Evolutionary conservation across 2,329 filamentous ascomycete genomes (phyloP), one percentile per base, ranked within the genome.

Genomic region (Diaporthe amygdali): DNA sequence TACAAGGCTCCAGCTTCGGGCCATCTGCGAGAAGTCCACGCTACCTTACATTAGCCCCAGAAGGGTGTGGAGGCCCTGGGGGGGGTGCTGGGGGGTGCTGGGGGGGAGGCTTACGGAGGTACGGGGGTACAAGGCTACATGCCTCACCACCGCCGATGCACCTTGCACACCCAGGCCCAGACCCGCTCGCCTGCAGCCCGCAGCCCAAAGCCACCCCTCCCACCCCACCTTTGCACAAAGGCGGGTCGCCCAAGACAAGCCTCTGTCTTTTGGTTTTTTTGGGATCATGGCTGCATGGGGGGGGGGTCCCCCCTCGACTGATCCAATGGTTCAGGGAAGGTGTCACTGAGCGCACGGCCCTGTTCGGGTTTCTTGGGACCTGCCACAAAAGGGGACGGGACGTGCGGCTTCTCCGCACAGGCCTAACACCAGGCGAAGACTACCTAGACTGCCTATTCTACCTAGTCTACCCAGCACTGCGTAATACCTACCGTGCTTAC

Each of bases 361-460:
- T 63, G 39, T 30, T 63, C 41, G 59, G 59, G 41, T 47, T 63
- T 47, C 59, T 63, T 63, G 59, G 59, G 59, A 63, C 59, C 59
- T 63, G 59, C 59, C 59, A 63, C 59, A 63, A 63, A 63, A 63
- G 59, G 59, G 59, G 59, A 63, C 59, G 59, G 59, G 59, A 63
- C 59, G 59, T 63, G 59, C 59, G 59, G 59, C 59, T 63, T 63
- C 59, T 63, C 59, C 59, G 41, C 59, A 63, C 59, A 63, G 59
- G 59, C 59, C 27, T 47, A 25, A 34, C 59, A 47, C 22, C 59
- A 63, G 27, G 20, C 27, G 25, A 20, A 64, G 59, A 37, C 59
- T 37, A 37, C 9, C 30, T 49, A 44, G n/a, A n/a, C n/a, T n/a
- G n/a, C n/a, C n/a, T n/a, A n/a, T n/a, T n/a, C n/a, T n/a, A n/a